A percentile compares a stretch with the other conserved stretches of the same genome.
These are phyloP conservation scores for Allium fistulosum DNA, from an alignment of 106 monocot species.

Conservation along the genomic window DNA sequence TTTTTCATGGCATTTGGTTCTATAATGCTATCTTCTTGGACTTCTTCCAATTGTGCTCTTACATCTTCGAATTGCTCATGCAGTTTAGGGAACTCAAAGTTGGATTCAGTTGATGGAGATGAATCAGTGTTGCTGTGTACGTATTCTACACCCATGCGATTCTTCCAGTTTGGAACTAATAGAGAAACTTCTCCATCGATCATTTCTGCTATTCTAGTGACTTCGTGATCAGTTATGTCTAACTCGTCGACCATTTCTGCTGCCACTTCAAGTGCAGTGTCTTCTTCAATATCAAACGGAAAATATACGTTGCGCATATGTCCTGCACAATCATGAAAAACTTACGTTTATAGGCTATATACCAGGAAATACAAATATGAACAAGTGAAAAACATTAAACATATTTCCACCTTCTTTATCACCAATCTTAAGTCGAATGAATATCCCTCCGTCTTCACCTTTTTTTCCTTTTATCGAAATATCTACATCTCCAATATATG, in stretches of 20 bases:
- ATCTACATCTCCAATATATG: constrained; percentile 14
- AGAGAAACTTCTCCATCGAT: constrained; percentile 36
- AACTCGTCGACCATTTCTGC: constrained; percentile 48
- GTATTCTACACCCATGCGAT: neutral
- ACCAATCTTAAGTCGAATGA: constrained; percentile 38
- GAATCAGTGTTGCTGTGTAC: neutral
- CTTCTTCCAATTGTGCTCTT: neutral
- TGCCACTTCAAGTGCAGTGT: constrained; percentile 46
- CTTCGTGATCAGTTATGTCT: constrained; percentile 33
- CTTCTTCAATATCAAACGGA: constrained; percentile 25
- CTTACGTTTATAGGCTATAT: neutral
- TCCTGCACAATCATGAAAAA: constrained; percentile 15
- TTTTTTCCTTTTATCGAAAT: constrained; percentile 44
- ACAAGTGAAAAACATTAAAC: neutral
- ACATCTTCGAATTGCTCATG: constrained; percentile 1
- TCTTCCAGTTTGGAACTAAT: constrained; percentile 28
- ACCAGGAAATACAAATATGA: neutral
- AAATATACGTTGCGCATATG: constrained; percentile 41
- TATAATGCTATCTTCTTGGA: neutral
- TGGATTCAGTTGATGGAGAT: neutral
- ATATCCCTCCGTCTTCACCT: constrained; percentile 41
- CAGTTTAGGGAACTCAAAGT: neutral
- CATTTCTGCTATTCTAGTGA: constrained; percentile 41
- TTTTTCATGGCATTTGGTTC: neutral
- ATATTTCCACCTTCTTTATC: constrained; percentile 34